A percentile compares a stretch with the other conserved stretches of the same genome.
Conservation (phyloP, 192 early-diverging fungal genomes). For the Geranomyces michiganensis region DNA sequence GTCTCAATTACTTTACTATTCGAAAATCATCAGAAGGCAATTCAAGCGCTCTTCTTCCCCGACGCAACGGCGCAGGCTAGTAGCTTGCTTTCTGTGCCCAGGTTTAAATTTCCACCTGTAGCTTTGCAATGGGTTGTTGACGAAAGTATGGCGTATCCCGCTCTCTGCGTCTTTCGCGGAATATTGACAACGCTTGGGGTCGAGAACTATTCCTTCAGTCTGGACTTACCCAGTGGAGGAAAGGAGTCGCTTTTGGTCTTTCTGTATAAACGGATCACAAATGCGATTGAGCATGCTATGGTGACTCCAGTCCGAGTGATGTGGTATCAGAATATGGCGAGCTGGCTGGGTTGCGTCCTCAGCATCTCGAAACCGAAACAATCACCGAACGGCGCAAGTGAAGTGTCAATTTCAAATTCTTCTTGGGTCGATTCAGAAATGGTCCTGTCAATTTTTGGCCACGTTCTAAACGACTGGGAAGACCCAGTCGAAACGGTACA, state of each 20-base stretch:
- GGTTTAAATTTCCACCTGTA: background rate
- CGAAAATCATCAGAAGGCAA: background rate
- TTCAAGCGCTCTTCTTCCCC: background rate
- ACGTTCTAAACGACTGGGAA: conserved; percentile 84
- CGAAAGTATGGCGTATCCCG: conserved; percentile 7
- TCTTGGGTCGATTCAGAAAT: background rate
- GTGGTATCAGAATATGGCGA: conserved; percentile 37
- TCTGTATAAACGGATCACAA: background rate
- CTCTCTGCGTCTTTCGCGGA: conserved; percentile 35
- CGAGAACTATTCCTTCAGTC: background rate
- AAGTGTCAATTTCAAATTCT: background rate
- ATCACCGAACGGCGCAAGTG: background rate
- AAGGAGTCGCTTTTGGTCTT: background rate
- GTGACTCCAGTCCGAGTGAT: conserved; percentile 37
- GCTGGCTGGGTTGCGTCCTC: conserved; percentile 31
- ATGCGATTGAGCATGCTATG: background rate
- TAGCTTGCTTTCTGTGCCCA: background rate
- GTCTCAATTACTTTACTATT: background rate
- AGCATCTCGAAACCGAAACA: background rate
- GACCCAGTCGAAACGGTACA: conserved; percentile 84
- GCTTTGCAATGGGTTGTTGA: conserved; percentile 8
- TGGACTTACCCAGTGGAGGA: background rate
- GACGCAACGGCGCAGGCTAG: background rate
- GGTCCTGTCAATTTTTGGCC: conserved; percentile 63
- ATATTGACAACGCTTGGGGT: conserved; percentile 26